Evolutionary conservation across 2,329 filamentous ascomycete genomes (phyloP).

Genomic region (Nothophaeocryptopus gaeumannii): DNA sequence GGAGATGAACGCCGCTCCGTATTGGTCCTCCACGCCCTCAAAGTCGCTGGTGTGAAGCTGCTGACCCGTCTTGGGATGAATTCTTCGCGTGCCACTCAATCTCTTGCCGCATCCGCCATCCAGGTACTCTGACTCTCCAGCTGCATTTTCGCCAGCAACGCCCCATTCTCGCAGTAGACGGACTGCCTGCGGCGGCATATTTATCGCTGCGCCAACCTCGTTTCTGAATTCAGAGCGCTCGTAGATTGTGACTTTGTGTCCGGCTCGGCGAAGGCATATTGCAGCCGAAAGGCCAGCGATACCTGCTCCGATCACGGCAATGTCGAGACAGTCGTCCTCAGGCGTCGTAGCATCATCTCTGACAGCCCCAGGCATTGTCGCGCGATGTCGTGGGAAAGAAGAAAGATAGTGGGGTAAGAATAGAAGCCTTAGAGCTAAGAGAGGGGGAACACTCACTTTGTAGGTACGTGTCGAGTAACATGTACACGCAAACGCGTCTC

Average conservation of each 20-base stretch:
- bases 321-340: slow-evolving; percentile 2
- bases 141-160: neutral
- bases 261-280: slow-evolving; percentile 27
- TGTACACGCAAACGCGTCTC: too few species aligned
- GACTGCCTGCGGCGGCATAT: slow-evolving; percentile 18
- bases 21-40: slow-evolving; percentile 1
- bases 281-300: slow-evolving; percentile 32
- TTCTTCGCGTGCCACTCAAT: slow-evolving; percentile 7
- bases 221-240: slow-evolving; percentile 29
- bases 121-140: neutral
- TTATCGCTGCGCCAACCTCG: slow-evolving; percentile 32
- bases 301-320: slow-evolving; percentile 28
- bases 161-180: slow-evolving; percentile 7
- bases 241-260: slow-evolving; percentile 30
- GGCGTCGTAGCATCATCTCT: too few species aligned
- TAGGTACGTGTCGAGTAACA: too few species aligned
- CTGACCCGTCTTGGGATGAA: slow-evolving; percentile 4
- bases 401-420: too few species aligned
- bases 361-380: too few species aligned
- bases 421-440: too few species aligned
- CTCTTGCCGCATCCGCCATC: slow-evolving; percentile 1
- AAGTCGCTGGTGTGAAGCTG: slow-evolving; percentile 2
- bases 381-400: too few species aligned
- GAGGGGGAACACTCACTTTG: too few species aligned
- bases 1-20: slow-evolving; percentile 8